Evolutionary conservation across 2,329 filamentous ascomycete genomes (phyloP).

Genomic region (Arthrobotrys sinensis): DNA sequence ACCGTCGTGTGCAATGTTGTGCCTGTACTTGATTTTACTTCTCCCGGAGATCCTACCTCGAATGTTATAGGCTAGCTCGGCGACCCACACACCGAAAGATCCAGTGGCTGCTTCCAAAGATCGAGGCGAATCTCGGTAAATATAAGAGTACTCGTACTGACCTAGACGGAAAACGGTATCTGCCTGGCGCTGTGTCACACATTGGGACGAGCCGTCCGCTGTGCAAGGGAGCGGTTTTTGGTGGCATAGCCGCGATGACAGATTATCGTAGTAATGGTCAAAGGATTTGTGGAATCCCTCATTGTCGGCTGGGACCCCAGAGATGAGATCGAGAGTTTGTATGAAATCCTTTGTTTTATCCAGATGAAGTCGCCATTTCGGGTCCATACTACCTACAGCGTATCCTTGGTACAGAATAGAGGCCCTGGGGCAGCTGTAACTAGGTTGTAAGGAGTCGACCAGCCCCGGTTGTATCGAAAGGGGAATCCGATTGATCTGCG

Average conservation of each 20-base stretch:
- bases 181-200: constrained; percentile 76
- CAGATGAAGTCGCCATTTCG: constrained; percentile 77
- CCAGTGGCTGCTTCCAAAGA: constrained; percentile 76
- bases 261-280: constrained; percentile 89
- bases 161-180: constrained; percentile 82
- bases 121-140: constrained; percentile 78
- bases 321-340: constrained; percentile 76
- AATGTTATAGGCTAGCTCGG: constrained; percentile 79
- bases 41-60: constrained; percentile 70
- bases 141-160: constrained; percentile 84
- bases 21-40: constrained; percentile 74
- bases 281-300: constrained; percentile 78
- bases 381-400: constrained; percentile 69
- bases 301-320: constrained; percentile 74
- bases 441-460: constrained; percentile 81
- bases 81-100: constrained; percentile 80
- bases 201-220: constrained; percentile 71
- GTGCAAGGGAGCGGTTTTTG: constrained; percentile 79
- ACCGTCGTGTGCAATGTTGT: constrained; percentile 87
- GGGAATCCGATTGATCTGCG: constrained; percentile 67
- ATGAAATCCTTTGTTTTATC: constrained; percentile 73
- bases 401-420: constrained; percentile 66
- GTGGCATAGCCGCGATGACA: constrained; percentile 84
- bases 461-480: constrained; percentile 72
- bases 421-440: constrained; percentile 77